Base-by-base conservation (phyloP, 1,284 basidiomycete genomes). In the Sporisorium graminicola region DNA sequence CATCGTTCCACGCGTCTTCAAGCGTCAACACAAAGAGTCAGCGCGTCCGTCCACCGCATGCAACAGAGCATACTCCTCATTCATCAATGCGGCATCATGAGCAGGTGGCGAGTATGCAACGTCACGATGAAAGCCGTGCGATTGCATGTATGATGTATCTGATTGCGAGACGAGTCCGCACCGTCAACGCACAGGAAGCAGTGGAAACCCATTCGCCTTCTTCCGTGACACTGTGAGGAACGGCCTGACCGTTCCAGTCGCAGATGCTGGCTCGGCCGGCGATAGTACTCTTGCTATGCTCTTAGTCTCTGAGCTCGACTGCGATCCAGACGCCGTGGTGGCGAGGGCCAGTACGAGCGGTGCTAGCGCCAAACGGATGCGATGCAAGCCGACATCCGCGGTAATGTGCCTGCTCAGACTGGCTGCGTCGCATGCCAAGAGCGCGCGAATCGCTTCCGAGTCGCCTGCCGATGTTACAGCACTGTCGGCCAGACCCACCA, bases 181-280 rank as follows among this genome's bases (percentile, higher is more conserved):
- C n/a, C 14, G 12, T 51, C 43, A 70, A 37, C 69, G 64, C 18
- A 72, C 64, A 8, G 69, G 69, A 37, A 72, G 69, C 31, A 59
- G 35, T 20, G 59, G 51, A 33, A 72, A 66, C 7, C 69, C 56
- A 27, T 63, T 64, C 44, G 63, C 20, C 56, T 56, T 63, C 33
- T 58, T 62, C 12, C 64, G 42, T 16, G 69, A 59, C 2, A 72
- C 31, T 1, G 56, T 16, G 8, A 72, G 47, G 22, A 72, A 63
- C 5, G 69, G 57, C 27, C 43, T 47, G 18, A 72, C 64, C 6
- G 50, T 43, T 13, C 58, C 63, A 5, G 46, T 22, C 1, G 68
- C 63, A n/a, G 68, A 65, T 20, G 60, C 64, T 26, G 69, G 69
- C 16, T 72, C 69, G 13, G 69, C 59, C 9, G 58, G 63, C 18